Percentiles rank a stretch among this genome's conserved stretches.
Evolutionary conservation across 2,329 filamentous ascomycete genomes (phyloP).

Genomic region (Tolypocladium amazonense): DNA sequence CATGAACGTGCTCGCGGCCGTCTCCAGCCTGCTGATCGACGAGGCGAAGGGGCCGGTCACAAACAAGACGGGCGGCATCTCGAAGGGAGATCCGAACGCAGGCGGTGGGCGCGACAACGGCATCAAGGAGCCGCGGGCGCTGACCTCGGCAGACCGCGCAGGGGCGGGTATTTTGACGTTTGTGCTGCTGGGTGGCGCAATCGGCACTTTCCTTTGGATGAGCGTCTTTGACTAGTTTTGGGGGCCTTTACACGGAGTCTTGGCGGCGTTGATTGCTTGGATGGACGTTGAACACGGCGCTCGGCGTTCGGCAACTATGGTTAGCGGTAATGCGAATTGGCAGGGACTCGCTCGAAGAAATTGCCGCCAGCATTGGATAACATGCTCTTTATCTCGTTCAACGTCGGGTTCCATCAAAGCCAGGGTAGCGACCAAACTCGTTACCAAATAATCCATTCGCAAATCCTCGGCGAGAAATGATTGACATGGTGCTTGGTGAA

Average conservation of each 20-base stretch:
- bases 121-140: constrained; percentile 12
- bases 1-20: constrained; percentile 45
- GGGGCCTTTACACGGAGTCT: not conserved
- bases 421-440: no score
- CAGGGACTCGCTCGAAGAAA: no score
- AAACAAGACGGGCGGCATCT: constrained; percentile 38
- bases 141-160: constrained; percentile 33
- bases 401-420: no score
- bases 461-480: no score
- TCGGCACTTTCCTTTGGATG: constrained; percentile 41
- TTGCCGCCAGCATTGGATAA: not conserved
- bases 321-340: not conserved
- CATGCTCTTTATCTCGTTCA: no score
- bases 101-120: constrained; percentile 22
- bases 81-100: constrained; percentile 28
- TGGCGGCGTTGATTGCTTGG: not conserved
- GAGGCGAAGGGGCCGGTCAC: constrained; percentile 30
- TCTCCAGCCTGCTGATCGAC: constrained; percentile 37
- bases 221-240: constrained; percentile 20
- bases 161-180: constrained; percentile 39
- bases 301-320: not conserved
- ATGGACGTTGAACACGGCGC: not conserved
- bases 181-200: constrained; percentile 27
- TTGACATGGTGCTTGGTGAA: no score
- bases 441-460: no score